phyloP scores from a whole-genome alignment of 176 grass and related monocot species.

The Triticum timopheevii region DNA sequence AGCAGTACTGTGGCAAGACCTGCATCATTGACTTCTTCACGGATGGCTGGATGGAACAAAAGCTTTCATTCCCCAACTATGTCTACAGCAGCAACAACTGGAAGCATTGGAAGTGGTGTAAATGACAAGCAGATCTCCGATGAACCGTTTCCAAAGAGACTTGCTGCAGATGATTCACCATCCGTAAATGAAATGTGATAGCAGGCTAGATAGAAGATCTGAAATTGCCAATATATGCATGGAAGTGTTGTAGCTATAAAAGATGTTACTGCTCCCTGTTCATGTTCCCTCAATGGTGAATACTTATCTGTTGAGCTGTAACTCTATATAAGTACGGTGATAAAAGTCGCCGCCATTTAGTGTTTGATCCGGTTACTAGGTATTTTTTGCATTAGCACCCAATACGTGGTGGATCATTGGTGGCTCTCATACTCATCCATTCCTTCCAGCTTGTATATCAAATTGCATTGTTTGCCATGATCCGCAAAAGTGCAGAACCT shows the following conservation, averaged over 20 bases:
- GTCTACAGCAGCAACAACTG: neutral
- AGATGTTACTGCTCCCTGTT: neutral
- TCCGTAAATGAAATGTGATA: slow-evolving; percentile 26
- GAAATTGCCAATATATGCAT: neutral
- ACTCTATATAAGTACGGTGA: neutral
- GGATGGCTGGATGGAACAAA: slow-evolving; percentile 54
- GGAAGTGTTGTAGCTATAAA: neutral
- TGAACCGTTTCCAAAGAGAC: slow-evolving; percentile 30
- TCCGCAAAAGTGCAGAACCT: neutral
- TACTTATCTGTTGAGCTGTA: neutral
- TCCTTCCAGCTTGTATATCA: neutral
- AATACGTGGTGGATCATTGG: neutral
- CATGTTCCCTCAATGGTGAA: neutral
- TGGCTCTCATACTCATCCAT: neutral
- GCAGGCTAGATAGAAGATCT: neutral
- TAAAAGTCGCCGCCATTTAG: too few species aligned
- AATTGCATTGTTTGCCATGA: neutral
- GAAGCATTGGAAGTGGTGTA: slow-evolving; percentile 56
- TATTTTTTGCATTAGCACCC: neutral
- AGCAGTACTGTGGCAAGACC: slow-evolving; percentile 16
- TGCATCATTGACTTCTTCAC: slow-evolving; percentile 38
- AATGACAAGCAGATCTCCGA: slow-evolving; percentile 13
- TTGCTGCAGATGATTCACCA: slow-evolving; percentile 14
- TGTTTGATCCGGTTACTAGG: neutral
- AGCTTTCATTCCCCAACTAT: slow-evolving; percentile 57